A percentile compares a stretch with the other conserved stretches of the same genome.
phyloP scores from a whole-genome alignment of 495 filamentous ascomycete species.

The Emericellopsis terricola region DNA sequence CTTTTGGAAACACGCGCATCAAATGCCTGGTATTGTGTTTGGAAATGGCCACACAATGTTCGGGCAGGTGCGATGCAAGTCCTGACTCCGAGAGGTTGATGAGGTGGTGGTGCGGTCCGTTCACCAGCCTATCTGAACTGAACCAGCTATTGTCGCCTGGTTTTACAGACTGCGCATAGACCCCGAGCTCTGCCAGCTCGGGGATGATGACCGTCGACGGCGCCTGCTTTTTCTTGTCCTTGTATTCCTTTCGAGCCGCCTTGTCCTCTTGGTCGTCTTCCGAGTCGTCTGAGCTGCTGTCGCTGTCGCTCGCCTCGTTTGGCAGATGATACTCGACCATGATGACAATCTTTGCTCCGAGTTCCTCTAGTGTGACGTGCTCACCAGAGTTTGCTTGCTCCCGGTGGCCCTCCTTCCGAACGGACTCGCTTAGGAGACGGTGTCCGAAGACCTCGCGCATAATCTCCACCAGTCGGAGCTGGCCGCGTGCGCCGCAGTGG shows the following conservation, averaged over 20 bases:
- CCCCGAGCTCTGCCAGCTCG: constrained; percentile 32
- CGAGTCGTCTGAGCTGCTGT: constrained; percentile 7
- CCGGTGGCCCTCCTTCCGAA: constrained; percentile 21
- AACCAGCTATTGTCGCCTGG: constrained; percentile 34
- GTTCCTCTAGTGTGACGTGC: constrained; percentile 24
- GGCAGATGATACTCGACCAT: constrained; percentile 37
- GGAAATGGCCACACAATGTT: constrained; percentile 18
- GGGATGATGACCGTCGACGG: constrained; percentile 24
- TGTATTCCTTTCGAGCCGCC: constrained; percentile 19
- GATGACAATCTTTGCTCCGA: constrained; percentile 32
- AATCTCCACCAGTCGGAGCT: constrained; percentile 29
- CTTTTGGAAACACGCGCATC: constrained; percentile 39
- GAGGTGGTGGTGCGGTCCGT: constrained; percentile 33
- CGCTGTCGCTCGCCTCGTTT: constrained; percentile 16
- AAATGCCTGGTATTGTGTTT: constrained; percentile 31
- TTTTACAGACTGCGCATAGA: constrained; percentile 39
- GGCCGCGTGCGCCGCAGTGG: constrained; percentile 27
- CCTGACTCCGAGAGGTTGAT: constrained; percentile 39
- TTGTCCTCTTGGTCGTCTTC: constrained; percentile 23
- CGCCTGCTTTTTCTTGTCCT: constrained; percentile 18
- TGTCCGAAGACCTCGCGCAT: constrained; percentile 35
- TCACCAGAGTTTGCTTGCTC: constrained; percentile 18
- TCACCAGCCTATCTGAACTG: constrained; percentile 12
- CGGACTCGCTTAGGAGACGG: constrained; percentile 25
- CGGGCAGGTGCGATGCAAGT: constrained; percentile 17